Evolutionary conservation across 2,329 filamentous ascomycete genomes (phyloP).

Genomic region (Fusarium penzigii): DNA sequence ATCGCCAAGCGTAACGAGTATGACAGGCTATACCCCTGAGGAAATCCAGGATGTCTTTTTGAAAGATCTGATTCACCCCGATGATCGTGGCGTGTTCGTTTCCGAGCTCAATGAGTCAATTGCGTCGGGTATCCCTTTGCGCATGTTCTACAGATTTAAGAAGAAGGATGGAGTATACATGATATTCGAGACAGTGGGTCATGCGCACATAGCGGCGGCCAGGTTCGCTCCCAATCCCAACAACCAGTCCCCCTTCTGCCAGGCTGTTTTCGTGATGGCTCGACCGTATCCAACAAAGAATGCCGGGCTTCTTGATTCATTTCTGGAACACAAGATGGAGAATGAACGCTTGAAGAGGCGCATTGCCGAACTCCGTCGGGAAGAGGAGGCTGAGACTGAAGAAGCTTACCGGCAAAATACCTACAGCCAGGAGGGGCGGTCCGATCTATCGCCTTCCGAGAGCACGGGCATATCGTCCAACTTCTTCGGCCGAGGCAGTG

Average conservation of each 20-base stretch:
- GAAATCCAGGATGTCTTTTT: conserved; percentile 77
- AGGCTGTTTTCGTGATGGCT: conserved; percentile 92
- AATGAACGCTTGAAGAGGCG: conserved; percentile 84
- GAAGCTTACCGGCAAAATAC: conserved; percentile 63
- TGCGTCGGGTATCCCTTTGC: conserved; percentile 73
- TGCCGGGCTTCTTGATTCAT: conserved; percentile 82
- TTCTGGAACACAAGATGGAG: conserved; percentile 95
- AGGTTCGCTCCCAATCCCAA: conserved; percentile 62
- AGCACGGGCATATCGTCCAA: conserved; percentile 40
- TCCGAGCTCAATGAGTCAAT: conserved; percentile 90
- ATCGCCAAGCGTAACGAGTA: conserved; percentile 72
- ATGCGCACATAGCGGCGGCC: conserved; percentile 80
- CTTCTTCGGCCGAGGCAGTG: conserved; percentile 36
- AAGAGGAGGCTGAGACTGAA: conserved; percentile 80
- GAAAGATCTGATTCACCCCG: conserved; percentile 79
- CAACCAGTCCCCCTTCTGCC: conserved; percentile 71
- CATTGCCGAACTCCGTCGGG: conserved; percentile 80
- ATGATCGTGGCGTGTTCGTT: conserved; percentile 80
- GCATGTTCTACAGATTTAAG: conserved; percentile 85
- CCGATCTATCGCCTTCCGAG: conserved; percentile 55
- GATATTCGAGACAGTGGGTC: conserved; percentile 90
- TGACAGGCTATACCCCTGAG: conserved; percentile 74
- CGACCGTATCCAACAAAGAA: conserved; percentile 89
- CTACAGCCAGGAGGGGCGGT: conserved; percentile 57
- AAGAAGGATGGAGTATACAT: conserved; percentile 70